These are phyloP conservation scores for Hanseniaspora osmophila DNA, from an alignment of 805 yeast species.

Conservation along the genomic window DNA sequence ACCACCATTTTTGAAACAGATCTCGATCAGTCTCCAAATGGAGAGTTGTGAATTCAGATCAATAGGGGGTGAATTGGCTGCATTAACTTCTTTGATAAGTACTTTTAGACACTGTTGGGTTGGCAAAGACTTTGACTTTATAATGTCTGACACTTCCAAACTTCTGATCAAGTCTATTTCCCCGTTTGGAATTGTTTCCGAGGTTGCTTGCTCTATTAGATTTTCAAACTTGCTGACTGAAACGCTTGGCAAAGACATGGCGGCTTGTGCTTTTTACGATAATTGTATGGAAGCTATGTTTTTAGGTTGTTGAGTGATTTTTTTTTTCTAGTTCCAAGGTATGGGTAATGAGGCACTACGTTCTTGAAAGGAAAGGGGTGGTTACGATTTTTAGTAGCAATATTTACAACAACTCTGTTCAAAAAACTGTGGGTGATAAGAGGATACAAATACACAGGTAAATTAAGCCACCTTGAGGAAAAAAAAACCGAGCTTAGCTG, in stretches of 20 bases:
- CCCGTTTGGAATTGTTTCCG: conserved; percentile 84
- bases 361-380: too few species aligned
- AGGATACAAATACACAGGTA: too few species aligned
- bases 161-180: conserved; percentile 41
- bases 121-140: conserved; percentile 65
- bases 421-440: too few species aligned
- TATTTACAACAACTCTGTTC: too few species aligned
- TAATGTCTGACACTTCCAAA: conserved; percentile 74
- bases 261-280: neutral
- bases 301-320: neutral
- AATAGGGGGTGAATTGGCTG: conserved; percentile 22
- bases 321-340: too few species aligned
- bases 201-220: conserved; percentile 63
- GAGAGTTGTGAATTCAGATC: conserved; percentile 76
- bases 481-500: too few species aligned
- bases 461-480: too few species aligned
- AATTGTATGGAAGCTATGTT: neutral
- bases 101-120: conserved; percentile 76
- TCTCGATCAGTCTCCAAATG: conserved; percentile 63
- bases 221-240: conserved; percentile 32
- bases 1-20: conserved; percentile 89
- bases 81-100: conserved; percentile 58
- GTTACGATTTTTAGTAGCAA: too few species aligned
- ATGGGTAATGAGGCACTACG: too few species aligned
- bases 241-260: conserved; percentile 16